phyloP scores from a whole-genome alignment of 2,329 filamentous ascomycete species.

The Colletotrichum kahawae region DNA sequence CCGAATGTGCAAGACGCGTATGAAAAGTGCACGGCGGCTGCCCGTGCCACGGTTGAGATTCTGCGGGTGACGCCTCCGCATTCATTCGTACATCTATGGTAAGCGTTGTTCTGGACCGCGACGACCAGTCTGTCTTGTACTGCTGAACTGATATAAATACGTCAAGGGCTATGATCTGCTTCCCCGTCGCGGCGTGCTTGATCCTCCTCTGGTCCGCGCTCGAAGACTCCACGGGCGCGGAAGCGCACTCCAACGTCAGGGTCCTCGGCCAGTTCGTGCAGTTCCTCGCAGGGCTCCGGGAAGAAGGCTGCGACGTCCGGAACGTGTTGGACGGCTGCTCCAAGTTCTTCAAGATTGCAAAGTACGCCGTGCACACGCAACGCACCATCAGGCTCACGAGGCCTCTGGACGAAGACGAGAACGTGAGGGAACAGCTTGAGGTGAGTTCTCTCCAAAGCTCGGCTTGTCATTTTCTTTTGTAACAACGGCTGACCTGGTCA shows the following conservation, averaged over 20 bases:
- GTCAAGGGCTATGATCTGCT: constrained; percentile 3
- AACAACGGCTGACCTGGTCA: neutral
- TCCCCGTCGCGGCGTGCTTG: neutral
- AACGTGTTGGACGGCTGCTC: constrained; percentile 9
- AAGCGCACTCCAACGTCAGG: neutral
- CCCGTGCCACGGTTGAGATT: constrained; percentile 2
- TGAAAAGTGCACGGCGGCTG: neutral
- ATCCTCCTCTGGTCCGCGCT: constrained; percentile 8
- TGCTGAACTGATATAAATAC: neutral
- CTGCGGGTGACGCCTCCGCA: neutral
- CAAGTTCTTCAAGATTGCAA: constrained; percentile 12
- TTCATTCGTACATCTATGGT: constrained; percentile 9
- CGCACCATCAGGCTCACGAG: neutral
- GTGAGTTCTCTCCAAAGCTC: neutral
- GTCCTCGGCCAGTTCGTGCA: constrained; percentile 9
- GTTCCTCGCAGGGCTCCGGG: constrained; percentile 1
- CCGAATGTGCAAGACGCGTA: neutral
- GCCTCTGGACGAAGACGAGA: neutral
- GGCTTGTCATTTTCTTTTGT: too few species aligned
- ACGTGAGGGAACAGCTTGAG: constrained; percentile 11
- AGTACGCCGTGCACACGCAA: constrained; percentile 10
- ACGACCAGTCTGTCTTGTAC: neutral
- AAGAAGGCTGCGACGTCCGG: constrained; percentile 5
- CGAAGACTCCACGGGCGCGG: constrained; percentile 5
- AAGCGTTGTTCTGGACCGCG: neutral